A percentile compares a stretch with the other conserved stretches of the same genome.
Conservation (phyloP, 495 filamentous ascomycete species). For the Aspergillus biplanus region DNA sequence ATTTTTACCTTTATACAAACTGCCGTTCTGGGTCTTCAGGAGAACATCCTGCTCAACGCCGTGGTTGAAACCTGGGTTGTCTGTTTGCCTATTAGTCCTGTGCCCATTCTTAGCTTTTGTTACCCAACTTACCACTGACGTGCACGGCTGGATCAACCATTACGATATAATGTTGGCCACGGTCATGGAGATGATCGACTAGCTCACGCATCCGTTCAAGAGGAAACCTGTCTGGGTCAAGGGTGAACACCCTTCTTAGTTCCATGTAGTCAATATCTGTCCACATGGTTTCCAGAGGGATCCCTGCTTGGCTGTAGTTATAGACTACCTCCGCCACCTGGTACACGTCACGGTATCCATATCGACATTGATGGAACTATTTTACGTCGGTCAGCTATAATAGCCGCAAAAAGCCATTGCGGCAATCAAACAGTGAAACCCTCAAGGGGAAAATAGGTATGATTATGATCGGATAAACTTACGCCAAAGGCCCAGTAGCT, state of each 20-base stretch:
- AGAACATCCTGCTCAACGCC: slow-evolving; percentile 67
- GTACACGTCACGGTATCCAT: slow-evolving; percentile 77
- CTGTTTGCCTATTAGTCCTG: slow-evolving; percentile 21
- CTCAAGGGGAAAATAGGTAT: not conserved
- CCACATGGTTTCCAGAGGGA: slow-evolving; percentile 90
- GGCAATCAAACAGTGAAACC: not conserved
- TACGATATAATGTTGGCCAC: slow-evolving; percentile 78
- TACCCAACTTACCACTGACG: slow-evolving; percentile 35
- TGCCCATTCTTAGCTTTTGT: no score
- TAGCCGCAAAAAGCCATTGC: no score
- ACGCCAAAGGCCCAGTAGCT: slow-evolving; percentile 82
- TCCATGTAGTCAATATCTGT: slow-evolving; percentile 86
- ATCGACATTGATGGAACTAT: slow-evolving; percentile 78
- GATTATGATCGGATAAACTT: slow-evolving; percentile 20
- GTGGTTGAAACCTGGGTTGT: slow-evolving; percentile 67
- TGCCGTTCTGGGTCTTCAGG: slow-evolving; percentile 65
- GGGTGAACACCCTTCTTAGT: slow-evolving; percentile 67
- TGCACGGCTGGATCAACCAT: slow-evolving; percentile 87
- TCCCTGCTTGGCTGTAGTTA: slow-evolving; percentile 75
- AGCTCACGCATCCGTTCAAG: slow-evolving; percentile 68
- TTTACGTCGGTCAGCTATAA: slow-evolving; percentile 2
- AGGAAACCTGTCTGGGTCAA: slow-evolving; percentile 75
- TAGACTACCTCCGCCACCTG: slow-evolving; percentile 78
- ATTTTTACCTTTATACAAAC: slow-evolving; percentile 63
- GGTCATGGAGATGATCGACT: slow-evolving; percentile 69